phyloP scores from a whole-genome alignment of 768 basidiomycete species.

The Leccinum subgranulosum region DNA sequence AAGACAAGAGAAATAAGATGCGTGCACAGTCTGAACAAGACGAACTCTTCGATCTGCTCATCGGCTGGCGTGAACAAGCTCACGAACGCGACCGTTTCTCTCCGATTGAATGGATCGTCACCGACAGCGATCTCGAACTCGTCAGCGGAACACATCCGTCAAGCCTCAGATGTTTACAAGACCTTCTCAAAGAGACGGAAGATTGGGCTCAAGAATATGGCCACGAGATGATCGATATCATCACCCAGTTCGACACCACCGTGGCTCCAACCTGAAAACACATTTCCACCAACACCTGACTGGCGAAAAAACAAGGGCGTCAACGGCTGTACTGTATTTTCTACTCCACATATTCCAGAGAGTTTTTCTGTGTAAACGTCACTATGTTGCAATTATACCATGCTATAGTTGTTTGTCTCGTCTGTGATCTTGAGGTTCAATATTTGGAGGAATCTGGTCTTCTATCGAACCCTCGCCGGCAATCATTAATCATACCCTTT shows the following conservation, averaged over 20 bases:
- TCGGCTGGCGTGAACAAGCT: neutral
- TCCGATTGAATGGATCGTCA: neutral
- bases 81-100: neutral
- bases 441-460: too few species aligned
- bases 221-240: neutral
- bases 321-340: neutral
- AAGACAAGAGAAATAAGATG: neutral
- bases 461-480: too few species aligned
- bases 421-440: too few species aligned
- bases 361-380: neutral
- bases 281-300: neutral
- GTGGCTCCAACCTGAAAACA: neutral
- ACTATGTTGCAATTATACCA: neutral
- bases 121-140: neutral
- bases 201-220: neutral
- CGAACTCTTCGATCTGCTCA: neutral
- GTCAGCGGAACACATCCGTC: neutral
- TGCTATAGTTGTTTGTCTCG: too few species aligned
- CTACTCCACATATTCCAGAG: neutral
- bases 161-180: neutral
- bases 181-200: neutral
- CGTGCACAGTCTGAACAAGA: neutral
- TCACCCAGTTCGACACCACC: neutral
- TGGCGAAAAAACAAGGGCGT: neutral
- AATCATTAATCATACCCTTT: too few species aligned